Base-by-base conservation (phyloP, 768 basidiomycete species). In the Dendrothele bispora region DNA sequence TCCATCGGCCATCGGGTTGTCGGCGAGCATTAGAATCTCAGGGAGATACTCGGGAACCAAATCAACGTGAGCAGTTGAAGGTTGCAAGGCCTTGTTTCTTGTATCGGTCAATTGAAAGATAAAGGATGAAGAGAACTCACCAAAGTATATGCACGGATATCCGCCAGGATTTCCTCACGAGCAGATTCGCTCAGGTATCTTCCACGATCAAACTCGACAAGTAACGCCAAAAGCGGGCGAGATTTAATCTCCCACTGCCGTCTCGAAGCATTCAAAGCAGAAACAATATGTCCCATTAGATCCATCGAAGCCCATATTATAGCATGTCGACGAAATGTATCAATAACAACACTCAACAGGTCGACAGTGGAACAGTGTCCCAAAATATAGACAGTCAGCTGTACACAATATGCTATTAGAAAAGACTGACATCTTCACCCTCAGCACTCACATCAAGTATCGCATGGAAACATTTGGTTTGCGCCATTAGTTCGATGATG, bases 221-320 rank as follows among this genome's bases (percentile, higher is more conserved):
- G 63, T 27, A 88, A 65, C 20, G 73, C 73, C n/a, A 89, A 63
- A 17, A 91, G 66, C 3, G 77, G 71, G 24, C 84, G 82, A 42
- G 80, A 84, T 57, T 84, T 85, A 41, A 80, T 68, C 57, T 83
- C 83, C 79, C 83, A 86, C 1, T 68, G 61, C 43, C 82, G 74
- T 57, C 89, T 82, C 3, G 84, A 78, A 24, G 72, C 63, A 55
- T 82, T 80, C 20, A 92, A 74, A 0, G 84, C 77, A 6, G 68
- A 64, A 2, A 83, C 73, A 43, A 91, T 82, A 1, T 58, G 65
- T 17, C 69, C 67, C 51, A 78, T 77, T 10, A 67, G 75, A 56
- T 87, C 75, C 83, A 91, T 88, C 50, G 85, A 88, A 11, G 79
- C 78, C 89, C 88, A 92, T 39, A 91, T 82, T 18, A 79, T 76